These are phyloP conservation scores for Mycena filopes DNA, from an alignment of 768 basidiomycete genomes.

Conservation along the genomic window DNA sequence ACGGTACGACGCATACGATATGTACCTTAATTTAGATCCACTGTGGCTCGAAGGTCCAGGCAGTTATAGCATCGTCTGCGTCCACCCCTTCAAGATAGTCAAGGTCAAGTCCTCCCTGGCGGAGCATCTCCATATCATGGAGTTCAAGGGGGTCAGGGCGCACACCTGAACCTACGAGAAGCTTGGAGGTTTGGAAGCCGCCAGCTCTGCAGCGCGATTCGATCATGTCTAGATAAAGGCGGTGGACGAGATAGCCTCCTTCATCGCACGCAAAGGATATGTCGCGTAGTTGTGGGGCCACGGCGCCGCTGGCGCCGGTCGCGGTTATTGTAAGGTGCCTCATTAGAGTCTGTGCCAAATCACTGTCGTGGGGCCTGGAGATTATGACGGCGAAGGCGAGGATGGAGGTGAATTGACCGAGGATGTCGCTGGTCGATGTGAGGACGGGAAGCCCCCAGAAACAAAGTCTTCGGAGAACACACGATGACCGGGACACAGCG, in stretches of 20 bases:
- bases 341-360: neutral
- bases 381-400: neutral
- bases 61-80: too few relatives aligned
- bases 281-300: neutral
- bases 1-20: too few relatives aligned
- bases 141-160: too few relatives aligned
- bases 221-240: constrained; percentile 5
- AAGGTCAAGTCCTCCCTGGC: too few relatives aligned
- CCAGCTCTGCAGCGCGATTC: constrained; percentile 9
- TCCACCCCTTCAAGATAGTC: too few relatives aligned
- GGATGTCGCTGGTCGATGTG: neutral
- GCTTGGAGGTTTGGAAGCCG: too few relatives aligned
- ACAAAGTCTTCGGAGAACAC: neutral
- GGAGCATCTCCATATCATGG: too few relatives aligned
- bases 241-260: neutral
- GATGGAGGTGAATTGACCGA: neutral
- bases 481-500: constrained; percentile 1
- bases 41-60: too few relatives aligned
- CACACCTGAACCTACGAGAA: too few relatives aligned
- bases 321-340: neutral
- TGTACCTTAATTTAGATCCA: too few relatives aligned
- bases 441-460: neutral
- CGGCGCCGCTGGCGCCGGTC: neutral
- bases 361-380: neutral
- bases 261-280: neutral